phyloP scores from a whole-genome alignment of 2,329 filamentous ascomycete species.

The Aspergillus pseudonomiae region DNA sequence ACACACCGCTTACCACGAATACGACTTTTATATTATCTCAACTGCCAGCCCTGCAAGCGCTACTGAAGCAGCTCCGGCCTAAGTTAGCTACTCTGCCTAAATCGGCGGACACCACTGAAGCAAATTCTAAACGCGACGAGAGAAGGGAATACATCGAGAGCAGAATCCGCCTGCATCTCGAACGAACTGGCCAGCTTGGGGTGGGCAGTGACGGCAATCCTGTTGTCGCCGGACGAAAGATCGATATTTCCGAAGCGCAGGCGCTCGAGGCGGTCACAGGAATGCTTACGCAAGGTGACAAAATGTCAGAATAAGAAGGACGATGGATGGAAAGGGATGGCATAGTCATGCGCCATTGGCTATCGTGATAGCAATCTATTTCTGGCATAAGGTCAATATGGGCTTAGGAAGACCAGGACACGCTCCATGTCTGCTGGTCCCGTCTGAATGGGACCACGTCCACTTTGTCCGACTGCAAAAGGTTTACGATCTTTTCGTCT shows the following conservation, averaged over 20 bases:
- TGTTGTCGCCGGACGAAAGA: constrained; percentile 42
- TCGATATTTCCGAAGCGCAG: constrained; percentile 43
- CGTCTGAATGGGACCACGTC: constrained; percentile 69
- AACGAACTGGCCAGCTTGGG: constrained; percentile 52
- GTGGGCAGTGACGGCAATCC: constrained; percentile 37
- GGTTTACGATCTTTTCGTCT: constrained; percentile 57
- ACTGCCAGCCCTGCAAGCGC: constrained; percentile 73
- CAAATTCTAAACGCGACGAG: constrained; percentile 66
- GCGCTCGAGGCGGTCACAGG: constrained; percentile 44
- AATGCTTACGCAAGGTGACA: constrained; percentile 37
- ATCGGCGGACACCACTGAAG: constrained; percentile 39
- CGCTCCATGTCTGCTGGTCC: constrained; percentile 56
- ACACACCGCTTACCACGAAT: constrained; percentile 48
- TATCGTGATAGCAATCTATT: neutral
- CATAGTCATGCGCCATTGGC: neutral
- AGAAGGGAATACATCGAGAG: constrained; percentile 81
- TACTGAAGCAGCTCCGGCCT: constrained; percentile 69
- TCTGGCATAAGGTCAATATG: neutral
- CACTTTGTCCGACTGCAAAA: constrained; percentile 58
- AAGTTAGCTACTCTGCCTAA: constrained; percentile 56
- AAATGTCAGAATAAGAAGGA: constrained; percentile 18
- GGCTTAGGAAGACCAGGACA: constrained; percentile 34
- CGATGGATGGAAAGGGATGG: constrained; percentile 1
- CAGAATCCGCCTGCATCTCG: constrained; percentile 75
- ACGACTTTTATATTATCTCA: constrained; percentile 78